These are phyloP conservation scores for Epichloe coenophiala DNA, from an alignment of 2,329 filamentous ascomycete genomes.

Conservation along the genomic window DNA sequence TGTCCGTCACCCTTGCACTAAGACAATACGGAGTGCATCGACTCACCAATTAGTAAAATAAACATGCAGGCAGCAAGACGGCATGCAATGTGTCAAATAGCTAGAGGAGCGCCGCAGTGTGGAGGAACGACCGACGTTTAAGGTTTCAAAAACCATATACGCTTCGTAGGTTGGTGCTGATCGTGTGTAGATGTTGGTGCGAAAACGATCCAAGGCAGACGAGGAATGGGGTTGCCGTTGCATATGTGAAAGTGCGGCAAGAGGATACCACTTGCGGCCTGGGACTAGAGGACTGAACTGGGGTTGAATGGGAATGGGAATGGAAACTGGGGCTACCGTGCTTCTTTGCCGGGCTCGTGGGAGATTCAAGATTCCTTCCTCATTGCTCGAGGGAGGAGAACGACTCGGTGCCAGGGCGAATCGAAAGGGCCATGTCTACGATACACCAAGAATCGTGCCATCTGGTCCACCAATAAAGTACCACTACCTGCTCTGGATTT, in stretches of 20 bases:
- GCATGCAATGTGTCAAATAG: constrained; percentile 1
- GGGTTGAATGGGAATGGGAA: background rate
- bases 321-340: constrained; percentile 2
- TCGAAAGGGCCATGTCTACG: background rate
- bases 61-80: background rate
- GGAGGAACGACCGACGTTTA: background rate
- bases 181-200: constrained; percentile 13
- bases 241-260: constrained; percentile 12
- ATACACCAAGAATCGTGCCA: background rate
- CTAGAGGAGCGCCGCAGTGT: background rate
- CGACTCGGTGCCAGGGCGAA: constrained; percentile 2
- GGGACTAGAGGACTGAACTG: constrained; percentile 1
- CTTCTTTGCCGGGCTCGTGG: constrained; percentile 3
- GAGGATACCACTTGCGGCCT: constrained; percentile 9
- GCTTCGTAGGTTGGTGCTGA: constrained; percentile 7
- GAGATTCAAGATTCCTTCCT: background rate
- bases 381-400: constrained; percentile 1
- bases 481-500: background rate
- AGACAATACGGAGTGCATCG: background rate
- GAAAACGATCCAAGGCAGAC: constrained; percentile 9
- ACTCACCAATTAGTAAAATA: constrained; percentile 3
- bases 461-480: background rate
- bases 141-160: constrained; percentile 7
- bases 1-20: constrained; percentile 4
- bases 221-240: constrained; percentile 15